These are phyloP conservation scores for Huntiella bhutanensis DNA, from an alignment of 2,329 filamentous ascomycete species.

Conservation along the genomic window DNA sequence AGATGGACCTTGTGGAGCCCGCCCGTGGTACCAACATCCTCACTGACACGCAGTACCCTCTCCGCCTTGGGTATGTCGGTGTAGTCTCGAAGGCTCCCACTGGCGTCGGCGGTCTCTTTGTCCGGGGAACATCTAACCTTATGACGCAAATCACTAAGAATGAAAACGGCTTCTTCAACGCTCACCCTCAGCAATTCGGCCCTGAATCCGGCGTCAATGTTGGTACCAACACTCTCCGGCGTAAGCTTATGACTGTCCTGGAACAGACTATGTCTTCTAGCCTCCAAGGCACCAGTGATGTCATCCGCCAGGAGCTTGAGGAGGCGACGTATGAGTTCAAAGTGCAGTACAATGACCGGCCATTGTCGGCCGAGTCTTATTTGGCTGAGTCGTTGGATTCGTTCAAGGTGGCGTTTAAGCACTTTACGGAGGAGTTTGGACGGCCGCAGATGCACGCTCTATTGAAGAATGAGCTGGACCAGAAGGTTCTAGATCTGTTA, in stretches of 20 bases:
- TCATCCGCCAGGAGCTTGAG: slow-evolving; percentile 84
- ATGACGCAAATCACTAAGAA: slow-evolving; percentile 69
- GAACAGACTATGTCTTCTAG: slow-evolving; percentile 95
- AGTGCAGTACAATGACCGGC: slow-evolving; percentile 95
- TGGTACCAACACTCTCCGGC: slow-evolving; percentile 70
- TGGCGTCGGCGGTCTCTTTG: slow-evolving; percentile 51
- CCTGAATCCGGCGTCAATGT: slow-evolving; percentile 52
- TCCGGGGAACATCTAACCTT: slow-evolving; percentile 62
- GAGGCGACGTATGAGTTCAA: slow-evolving; percentile 98
- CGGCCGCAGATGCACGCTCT: slow-evolving; percentile 75
- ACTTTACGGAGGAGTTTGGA: slow-evolving; percentile 77
- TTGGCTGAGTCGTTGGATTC: slow-evolving; percentile 84
- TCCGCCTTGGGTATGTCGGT: slow-evolving; percentile 89
- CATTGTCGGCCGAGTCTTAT: slow-evolving; percentile 87
- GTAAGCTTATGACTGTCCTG: slow-evolving; percentile 91
- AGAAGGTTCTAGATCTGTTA: slow-evolving; percentile 81
- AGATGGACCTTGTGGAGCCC: slow-evolving; percentile 93
- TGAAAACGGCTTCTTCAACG: slow-evolving; percentile 69
- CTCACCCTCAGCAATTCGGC: slow-evolving; percentile 67
- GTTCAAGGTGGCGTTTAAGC: slow-evolving; percentile 96
- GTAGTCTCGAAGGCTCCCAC: slow-evolving; percentile 71
- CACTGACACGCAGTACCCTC: slow-evolving; percentile 76
- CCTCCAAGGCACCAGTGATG: slow-evolving; percentile 72
- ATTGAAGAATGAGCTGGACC: slow-evolving; percentile 80
- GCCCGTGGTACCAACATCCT: slow-evolving; percentile 60